A percentile compares a stretch with the other conserved stretches of the same genome.
Evolutionary conservation across 2,329 filamentous ascomycete genomes (phyloP).

Genomic region (Cercospora janseana): DNA sequence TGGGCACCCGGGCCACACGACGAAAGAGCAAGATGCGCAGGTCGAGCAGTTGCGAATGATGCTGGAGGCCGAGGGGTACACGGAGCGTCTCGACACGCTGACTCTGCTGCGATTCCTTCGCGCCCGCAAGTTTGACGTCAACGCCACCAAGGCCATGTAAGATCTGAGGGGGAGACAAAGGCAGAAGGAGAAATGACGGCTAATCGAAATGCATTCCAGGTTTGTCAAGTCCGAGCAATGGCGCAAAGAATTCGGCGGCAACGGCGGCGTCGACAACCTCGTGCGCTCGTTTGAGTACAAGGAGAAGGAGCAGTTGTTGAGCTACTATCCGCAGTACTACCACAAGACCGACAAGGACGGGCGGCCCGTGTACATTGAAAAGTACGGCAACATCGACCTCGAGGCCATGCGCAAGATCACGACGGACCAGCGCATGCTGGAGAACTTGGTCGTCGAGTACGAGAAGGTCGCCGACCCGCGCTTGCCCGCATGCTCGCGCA

Average conservation of each 20-base stretch:
- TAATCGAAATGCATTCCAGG: conserved; percentile 62
- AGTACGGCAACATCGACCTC: conserved; percentile 90
- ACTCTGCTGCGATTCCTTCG: conserved; percentile 76
- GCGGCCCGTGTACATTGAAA: conserved; percentile 94
- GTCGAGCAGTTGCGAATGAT: conserved; percentile 79
- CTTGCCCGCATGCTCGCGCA: conserved; percentile 91
- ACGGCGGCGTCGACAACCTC: conserved; percentile 71
- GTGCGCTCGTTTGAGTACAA: conserved; percentile 80
- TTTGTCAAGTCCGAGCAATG: conserved; percentile 88
- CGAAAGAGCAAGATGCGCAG: conserved; percentile 81
- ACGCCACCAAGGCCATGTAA: conserved; percentile 82
- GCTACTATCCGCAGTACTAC: conserved; percentile 98
- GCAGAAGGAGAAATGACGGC: conserved; percentile 28
- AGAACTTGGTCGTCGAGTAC: conserved; percentile 96
- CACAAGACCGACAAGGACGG: conserved; percentile 97
- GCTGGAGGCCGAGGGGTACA: conserved; percentile 81
- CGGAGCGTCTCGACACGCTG: conserved; percentile 82
- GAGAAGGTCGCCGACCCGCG: conserved; percentile 92
- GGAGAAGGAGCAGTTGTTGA: conserved; percentile 78
- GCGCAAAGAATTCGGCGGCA: conserved; percentile 75
- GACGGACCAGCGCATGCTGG: conserved; percentile 85
- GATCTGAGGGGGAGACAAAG: conserved; percentile 34
- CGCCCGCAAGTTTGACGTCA: conserved; percentile 91
- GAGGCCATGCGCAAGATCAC: conserved; percentile 90
- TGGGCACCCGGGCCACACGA: conserved; percentile 88